A percentile compares a stretch with the other conserved stretches of the same genome.
These are phyloP conservation scores for Scheffersomyces titani DNA, from an alignment of 1,139 yeast genomes.

Conservation along the genomic window DNA sequence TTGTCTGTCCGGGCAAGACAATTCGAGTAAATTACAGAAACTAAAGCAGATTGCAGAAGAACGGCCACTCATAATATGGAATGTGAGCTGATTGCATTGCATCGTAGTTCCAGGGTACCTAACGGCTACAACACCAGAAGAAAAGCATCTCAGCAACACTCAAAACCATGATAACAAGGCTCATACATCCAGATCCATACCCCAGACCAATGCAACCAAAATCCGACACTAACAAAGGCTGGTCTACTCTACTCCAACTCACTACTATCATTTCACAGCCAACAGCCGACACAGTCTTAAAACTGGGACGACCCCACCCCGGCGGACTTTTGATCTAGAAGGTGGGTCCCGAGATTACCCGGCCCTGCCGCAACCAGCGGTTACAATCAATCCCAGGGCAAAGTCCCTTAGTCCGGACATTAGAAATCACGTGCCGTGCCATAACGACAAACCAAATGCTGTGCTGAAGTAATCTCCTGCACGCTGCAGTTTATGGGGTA, in stretches of 20 bases:
- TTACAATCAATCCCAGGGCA: not conserved
- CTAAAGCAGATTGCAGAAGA: not conserved
- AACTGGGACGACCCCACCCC: not conserved
- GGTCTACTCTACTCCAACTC: not conserved
- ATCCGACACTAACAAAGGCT: not conserved
- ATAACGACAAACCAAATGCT: not conserved
- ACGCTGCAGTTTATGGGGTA: not conserved
- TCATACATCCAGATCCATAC: not conserved
- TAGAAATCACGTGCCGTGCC: not conserved
- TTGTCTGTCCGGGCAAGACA: not conserved
- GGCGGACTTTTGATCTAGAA: not conserved
- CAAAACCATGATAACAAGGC: not conserved
- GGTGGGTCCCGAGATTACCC: not conserved
- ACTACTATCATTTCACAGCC: not conserved
- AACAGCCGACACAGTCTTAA: not conserved
- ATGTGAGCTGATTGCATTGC: not conserved
- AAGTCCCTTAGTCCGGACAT: constrained; percentile 1
- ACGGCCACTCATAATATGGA: not conserved
- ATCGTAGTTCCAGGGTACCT: not conserved
- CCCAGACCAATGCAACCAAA: not conserved
- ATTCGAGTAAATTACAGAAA: not conserved
- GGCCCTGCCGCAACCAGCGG: not conserved
- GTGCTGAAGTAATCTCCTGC: not conserved
- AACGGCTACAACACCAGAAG: not conserved
- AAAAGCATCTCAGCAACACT: not conserved